phyloP scores from a whole-genome alignment of 371 early-diverging fungal genomes.

The Amoeboaphelidium protococcarum region DNA sequence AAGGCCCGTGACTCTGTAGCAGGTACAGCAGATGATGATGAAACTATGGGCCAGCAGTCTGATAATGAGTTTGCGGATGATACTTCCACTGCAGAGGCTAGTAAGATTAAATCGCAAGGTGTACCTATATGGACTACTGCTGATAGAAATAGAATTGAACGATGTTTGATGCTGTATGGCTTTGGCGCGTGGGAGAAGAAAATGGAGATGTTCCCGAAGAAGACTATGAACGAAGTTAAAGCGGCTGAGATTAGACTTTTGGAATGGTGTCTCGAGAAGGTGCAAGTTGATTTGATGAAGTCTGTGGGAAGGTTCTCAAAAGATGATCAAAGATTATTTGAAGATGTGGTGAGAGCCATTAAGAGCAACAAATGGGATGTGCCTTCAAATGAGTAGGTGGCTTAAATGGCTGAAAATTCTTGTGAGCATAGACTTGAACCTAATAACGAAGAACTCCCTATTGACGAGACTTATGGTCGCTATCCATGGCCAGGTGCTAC shows the following conservation, averaged over 20 bases:
- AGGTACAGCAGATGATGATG: conserved; percentile 21
- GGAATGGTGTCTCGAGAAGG: background rate
- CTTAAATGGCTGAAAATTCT: background rate
- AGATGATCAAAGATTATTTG: background rate
- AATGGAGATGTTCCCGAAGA: conserved; percentile 23
- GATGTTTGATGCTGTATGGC: conserved; percentile 55
- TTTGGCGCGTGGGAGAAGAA: conserved; percentile 42
- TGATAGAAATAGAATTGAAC: conserved; percentile 44
- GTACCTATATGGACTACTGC: conserved; percentile 35
- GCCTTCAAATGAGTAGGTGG: background rate
- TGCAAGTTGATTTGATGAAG: background rate
- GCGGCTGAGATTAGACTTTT: conserved; percentile 8
- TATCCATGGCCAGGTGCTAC: conserved; percentile 27
- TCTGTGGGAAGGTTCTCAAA: too few species aligned
- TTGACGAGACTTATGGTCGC: background rate
- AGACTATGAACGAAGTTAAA: conserved; percentile 17
- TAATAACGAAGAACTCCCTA: background rate
- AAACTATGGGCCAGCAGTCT: conserved; percentile 17
- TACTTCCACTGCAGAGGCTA: conserved; percentile 8
- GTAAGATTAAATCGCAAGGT: background rate
- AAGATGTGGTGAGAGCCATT: background rate
- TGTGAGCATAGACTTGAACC: background rate
- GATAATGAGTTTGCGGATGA: conserved; percentile 1
- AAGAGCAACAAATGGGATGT: background rate
- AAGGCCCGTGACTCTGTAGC: conserved; percentile 13